Evolutionary conservation across 116 monocot species (phyloP), one percentile per base, ranked within the genome.

Genomic region (Iris pallida): DNA sequence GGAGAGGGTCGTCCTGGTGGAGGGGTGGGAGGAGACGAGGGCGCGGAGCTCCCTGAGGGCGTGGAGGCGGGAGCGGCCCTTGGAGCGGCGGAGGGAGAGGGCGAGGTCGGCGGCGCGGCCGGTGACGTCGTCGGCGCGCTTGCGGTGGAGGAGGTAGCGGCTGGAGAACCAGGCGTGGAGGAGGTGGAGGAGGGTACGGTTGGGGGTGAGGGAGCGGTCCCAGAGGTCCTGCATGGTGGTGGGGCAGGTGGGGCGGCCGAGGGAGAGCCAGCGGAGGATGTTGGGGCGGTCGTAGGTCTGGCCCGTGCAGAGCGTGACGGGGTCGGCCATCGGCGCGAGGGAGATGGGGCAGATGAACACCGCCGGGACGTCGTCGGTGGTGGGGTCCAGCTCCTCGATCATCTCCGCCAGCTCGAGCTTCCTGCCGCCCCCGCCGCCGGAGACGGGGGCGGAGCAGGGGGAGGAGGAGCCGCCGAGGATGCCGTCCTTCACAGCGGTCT

Each of bases 271-370:
- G 17, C 53, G 66, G 46, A 78, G 75, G 68, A 96, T 96, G 79
- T 96, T 86, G 67, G 78, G 20, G 17, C 89, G 63, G 75, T 96
- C 95, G 75, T 96, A 96, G 59, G 95, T 96, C 72, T 96, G 95
- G 8, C 95, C 95, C 8, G 95, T 96, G 85, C 88, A 88, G 45
- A 96, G 95, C 19, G 95, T 96, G 12, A 96, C 95, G 4, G 95
- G 95, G 73, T 96, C 95, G 68, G 83, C 48, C 95, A 96, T 96
- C 6, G 95, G 91, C 47, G 86, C 82, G 1, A 96, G 85, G 0
- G 95, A 96, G 73, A 96, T 96, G 42, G 95, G 95, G 82, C 95
- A 96, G 72, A 96, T 96, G 91, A 96, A 96, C 49, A 96, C 95
- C 10, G 79, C 16, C 8, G 95, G 95, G 12, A 96, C 64, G 55